Conservation (phyloP, 2,329 filamentous ascomycete species). For the Alternaria tenuissima region DNA sequence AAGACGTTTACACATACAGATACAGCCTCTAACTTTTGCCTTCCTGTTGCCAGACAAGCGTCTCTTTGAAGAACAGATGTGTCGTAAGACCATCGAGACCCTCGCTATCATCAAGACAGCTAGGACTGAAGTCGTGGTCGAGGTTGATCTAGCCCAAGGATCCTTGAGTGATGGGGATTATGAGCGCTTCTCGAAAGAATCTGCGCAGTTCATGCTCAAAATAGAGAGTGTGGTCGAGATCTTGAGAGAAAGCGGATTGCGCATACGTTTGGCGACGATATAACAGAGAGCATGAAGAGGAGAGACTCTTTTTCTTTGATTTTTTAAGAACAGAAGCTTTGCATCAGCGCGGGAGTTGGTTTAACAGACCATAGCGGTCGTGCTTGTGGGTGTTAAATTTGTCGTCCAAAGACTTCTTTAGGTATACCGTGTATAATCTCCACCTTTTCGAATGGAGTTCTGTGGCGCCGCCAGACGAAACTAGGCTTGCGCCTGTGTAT, state of each 20-base stretch:
- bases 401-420: not conserved
- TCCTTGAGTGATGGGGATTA: constrained; percentile 9
- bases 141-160: constrained; percentile 15
- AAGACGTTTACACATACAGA: constrained; percentile 22
- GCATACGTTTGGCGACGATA: not conserved
- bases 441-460: not conserved
- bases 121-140: constrained; percentile 14
- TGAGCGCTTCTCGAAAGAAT: constrained; percentile 6
- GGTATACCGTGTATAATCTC: not conserved
- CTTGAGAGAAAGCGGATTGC: constrained; percentile 7
- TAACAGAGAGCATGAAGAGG: not conserved
- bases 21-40: constrained; percentile 20
- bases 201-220: constrained; percentile 1
- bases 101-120: constrained; percentile 12
- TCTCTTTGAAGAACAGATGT: constrained; percentile 12
- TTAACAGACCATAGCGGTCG: not conserved
- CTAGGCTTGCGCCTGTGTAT: not conserved
- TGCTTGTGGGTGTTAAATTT: not conserved
- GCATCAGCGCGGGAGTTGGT: constrained; percentile 1
- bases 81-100: constrained; percentile 8
- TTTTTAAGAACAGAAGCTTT: not conserved
- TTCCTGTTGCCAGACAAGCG: constrained; percentile 13
- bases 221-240: constrained; percentile 2
- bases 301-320: not conserved
- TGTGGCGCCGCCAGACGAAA: not conserved